A percentile compares a stretch with the other conserved stretches of the same genome.
phyloP scores from a whole-genome alignment of 495 filamentous ascomycete species.

The Cladorrhinum samala region DNA sequence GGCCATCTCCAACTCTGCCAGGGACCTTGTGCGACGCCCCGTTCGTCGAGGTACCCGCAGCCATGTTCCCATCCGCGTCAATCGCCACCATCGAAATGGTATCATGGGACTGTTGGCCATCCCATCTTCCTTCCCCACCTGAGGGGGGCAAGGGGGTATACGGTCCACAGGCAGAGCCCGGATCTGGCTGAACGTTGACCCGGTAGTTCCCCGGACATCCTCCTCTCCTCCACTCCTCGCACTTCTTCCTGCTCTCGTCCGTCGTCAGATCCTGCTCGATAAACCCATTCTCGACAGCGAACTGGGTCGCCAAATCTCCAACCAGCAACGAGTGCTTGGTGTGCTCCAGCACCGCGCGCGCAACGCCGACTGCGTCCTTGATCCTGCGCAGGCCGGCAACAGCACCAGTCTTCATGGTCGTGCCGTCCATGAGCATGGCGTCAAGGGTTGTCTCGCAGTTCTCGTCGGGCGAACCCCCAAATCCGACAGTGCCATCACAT shows the following conservation, averaged over 20 bases:
- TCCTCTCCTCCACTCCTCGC: conserved; percentile 31
- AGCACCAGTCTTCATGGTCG: conserved; percentile 38
- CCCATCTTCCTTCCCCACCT: background rate
- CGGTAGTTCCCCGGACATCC: conserved; percentile 39
- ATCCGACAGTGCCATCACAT: conserved; percentile 43
- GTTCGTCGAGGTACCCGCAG: conserved; percentile 44
- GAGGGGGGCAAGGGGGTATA: conserved; percentile 24
- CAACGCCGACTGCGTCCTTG: conserved; percentile 37
- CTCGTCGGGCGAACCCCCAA: conserved; percentile 43
- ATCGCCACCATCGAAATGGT: conserved; percentile 46
- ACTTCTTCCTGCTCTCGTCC: conserved; percentile 25
- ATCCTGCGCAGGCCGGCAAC: conserved; percentile 41
- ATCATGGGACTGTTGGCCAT: conserved; percentile 28
- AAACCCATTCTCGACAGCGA: conserved; percentile 41
- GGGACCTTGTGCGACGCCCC: conserved; percentile 43
- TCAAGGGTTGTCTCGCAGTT: conserved; percentile 45
- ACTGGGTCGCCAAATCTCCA: conserved; percentile 40
- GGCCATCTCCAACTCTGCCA: conserved; percentile 43
- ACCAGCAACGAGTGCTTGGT: conserved; percentile 42
- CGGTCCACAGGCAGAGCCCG: conserved; percentile 33
- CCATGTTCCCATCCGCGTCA: conserved; percentile 32
- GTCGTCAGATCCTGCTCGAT: conserved; percentile 33
- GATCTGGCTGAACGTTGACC: conserved; percentile 33
- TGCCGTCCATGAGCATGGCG: conserved; percentile 43
- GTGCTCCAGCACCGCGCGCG: conserved; percentile 38